Evolutionary conservation across 306 rosid genomes (phyloP).

Genomic region (Carpinus fangiana): DNA sequence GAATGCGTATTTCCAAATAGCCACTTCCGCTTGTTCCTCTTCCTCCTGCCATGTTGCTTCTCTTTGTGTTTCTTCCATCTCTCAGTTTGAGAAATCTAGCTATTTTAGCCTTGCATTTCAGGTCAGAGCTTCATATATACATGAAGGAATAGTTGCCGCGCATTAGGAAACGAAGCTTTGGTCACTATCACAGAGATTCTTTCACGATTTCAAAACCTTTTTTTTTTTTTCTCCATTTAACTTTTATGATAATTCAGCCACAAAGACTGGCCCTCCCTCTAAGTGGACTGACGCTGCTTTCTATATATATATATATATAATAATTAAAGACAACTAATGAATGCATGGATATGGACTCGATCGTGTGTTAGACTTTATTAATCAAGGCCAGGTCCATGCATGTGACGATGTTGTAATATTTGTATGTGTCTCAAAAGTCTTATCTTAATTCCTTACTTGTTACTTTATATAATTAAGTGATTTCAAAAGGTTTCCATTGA

Average conservation of each 20-base stretch:
- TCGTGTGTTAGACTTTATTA: no score
- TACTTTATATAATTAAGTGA: no score
- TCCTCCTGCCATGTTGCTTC: slow-evolving; percentile 23
- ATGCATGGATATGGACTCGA: no score
- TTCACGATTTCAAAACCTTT: neutral
- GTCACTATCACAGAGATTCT: neutral
- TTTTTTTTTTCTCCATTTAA: neutral
- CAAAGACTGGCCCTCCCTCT: neutral
- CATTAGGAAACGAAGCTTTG: neutral
- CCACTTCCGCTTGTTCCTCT: slow-evolving; percentile 36
- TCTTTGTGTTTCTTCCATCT: slow-evolving; percentile 27
- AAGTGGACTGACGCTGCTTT: neutral
- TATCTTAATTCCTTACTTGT: no score
- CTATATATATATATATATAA: neutral
- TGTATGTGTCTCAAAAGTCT: no score
- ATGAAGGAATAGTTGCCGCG: neutral
- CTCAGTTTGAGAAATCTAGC: neutral
- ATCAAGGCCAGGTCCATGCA: no score
- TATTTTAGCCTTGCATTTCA: neutral
- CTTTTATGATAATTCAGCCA: neutral
- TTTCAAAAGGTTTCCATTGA: no score
- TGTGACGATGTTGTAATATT: no score
- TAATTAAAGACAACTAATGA: no score
- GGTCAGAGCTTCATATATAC: neutral
- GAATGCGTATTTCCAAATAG: slow-evolving; percentile 48